phyloP scores from a whole-genome alignment of 2,329 filamentous ascomycete genomes.

The Fusarium pilosicola region DNA sequence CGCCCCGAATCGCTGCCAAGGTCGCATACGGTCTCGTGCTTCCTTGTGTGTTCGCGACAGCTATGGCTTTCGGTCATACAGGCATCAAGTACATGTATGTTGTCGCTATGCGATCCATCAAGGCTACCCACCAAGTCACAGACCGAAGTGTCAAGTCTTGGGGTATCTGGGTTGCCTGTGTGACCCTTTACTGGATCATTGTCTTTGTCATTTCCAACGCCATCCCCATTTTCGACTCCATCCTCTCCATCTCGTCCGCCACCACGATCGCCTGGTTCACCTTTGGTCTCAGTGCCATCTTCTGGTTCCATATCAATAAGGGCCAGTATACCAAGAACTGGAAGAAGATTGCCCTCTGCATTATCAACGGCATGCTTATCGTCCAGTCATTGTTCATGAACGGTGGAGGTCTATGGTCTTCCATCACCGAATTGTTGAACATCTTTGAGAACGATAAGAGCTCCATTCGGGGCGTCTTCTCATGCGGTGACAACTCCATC shows the following conservation, averaged over 20 bases:
- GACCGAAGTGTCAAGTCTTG: slow-evolving; percentile 48
- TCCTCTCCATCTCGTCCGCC: slow-evolving; percentile 49
- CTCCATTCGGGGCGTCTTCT: slow-evolving; percentile 45
- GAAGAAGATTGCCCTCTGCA: slow-evolving; percentile 33
- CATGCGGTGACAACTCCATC: slow-evolving; percentile 48
- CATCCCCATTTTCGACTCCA: slow-evolving; percentile 51
- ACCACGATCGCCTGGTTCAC: slow-evolving; percentile 51
- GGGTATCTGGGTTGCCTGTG: slow-evolving; percentile 48
- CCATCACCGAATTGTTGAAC: slow-evolving; percentile 44
- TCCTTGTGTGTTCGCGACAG: slow-evolving; percentile 46
- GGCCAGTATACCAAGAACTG: slow-evolving; percentile 31
- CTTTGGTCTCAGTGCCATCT: slow-evolving; percentile 48
- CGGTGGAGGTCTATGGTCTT: slow-evolving; percentile 48
- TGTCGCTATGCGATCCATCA: slow-evolving; percentile 46
- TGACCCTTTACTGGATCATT: slow-evolving; percentile 46
- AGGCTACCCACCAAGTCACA: slow-evolving; percentile 47
- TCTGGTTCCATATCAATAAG: slow-evolving; percentile 50
- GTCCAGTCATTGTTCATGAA: slow-evolving; percentile 50
- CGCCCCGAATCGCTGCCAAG: slow-evolving; percentile 46
- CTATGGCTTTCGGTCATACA: slow-evolving; percentile 47
- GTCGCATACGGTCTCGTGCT: slow-evolving; percentile 47
- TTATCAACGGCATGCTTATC: slow-evolving; percentile 45
- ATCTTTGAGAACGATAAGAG: slow-evolving; percentile 42
- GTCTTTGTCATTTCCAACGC: slow-evolving; percentile 50
- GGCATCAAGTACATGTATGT: slow-evolving; percentile 50